phyloP scores from a whole-genome alignment of 2,329 filamentous ascomycete species.

The Calonectria honghensis region DNA sequence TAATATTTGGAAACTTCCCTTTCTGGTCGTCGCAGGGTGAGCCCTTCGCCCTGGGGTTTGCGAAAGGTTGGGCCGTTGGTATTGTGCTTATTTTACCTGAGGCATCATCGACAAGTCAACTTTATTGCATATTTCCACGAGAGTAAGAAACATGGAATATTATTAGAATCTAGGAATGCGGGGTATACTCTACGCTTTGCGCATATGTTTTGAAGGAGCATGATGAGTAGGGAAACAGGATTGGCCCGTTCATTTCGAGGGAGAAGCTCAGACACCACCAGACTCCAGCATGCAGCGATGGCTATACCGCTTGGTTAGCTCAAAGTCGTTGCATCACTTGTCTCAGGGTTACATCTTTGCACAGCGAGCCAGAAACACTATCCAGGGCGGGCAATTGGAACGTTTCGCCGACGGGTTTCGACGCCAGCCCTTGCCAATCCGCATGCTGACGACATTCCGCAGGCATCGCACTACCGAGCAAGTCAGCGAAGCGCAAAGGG shows the following conservation, averaged over 20 bases:
- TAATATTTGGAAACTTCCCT: conserved; percentile 18
- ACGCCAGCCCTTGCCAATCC: not conserved
- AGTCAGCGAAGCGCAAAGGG: not conserved
- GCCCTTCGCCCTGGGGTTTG: not conserved
- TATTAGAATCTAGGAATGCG: not conserved
- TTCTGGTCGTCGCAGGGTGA: not conserved
- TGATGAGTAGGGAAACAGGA: not conserved
- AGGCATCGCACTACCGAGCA: not conserved
- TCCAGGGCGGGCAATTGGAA: conserved; percentile 18
- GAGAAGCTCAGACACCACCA: conserved; percentile 7
- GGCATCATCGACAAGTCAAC: not conserved
- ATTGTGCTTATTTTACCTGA: not conserved
- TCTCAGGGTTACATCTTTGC: not conserved
- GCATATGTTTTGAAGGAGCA: not conserved
- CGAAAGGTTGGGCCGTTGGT: not conserved
- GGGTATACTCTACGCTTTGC: not conserved
- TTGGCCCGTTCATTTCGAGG: not conserved
- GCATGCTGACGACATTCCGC: conserved; percentile 24
- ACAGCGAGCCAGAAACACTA: not conserved
- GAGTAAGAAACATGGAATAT: not conserved
- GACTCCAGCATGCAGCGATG: not conserved
- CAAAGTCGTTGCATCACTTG: conserved; percentile 1
- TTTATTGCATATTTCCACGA: not conserved
- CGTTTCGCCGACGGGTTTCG: not conserved
- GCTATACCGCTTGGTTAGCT: not conserved